phyloP scores from a whole-genome alignment of 129 eudicot genomes.

The Rutidosis leptorrhynchoides region DNA sequence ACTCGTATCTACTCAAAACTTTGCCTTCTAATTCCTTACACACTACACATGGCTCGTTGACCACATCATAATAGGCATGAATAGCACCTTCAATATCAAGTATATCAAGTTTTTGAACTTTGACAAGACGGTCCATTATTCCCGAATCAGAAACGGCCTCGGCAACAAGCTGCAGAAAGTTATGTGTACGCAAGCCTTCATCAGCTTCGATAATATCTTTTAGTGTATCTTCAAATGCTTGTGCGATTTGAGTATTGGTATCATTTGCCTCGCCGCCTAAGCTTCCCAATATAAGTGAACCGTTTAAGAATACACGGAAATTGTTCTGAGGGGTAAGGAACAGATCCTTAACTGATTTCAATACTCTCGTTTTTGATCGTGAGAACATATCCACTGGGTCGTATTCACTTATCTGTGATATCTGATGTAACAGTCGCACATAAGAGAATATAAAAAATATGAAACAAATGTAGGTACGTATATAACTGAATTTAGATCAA shows the following conservation, averaged over 20 bases:
- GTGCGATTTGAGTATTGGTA: conserved; percentile 32
- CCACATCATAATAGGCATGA: conserved; percentile 83
- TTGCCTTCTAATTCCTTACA: conserved; percentile 42
- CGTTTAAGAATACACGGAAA: conserved; percentile 81
- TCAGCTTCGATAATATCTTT: conserved; percentile 49
- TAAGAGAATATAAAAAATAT: background rate
- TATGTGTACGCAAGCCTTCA: conserved; percentile 50
- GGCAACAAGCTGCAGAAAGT: conserved; percentile 61
- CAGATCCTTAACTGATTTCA: conserved; percentile 69
- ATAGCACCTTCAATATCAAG: conserved; percentile 90
- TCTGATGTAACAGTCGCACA: conserved; percentile 38
- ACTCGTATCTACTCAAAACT: conserved; percentile 31
- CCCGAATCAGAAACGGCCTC: conserved; percentile 54
- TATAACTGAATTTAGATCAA: background rate
- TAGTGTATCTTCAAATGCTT: conserved; percentile 54
- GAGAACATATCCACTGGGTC: conserved; percentile 91
- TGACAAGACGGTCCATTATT: conserved; percentile 57
- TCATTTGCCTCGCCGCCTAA: conserved; percentile 57
- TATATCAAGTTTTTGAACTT: conserved; percentile 77
- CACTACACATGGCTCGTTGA: conserved; percentile 63
- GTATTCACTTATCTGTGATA: conserved; percentile 72
- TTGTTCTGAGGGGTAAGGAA: conserved; percentile 82
- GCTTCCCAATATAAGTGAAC: conserved; percentile 68
- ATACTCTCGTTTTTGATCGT: conserved; percentile 54
- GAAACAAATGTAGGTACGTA: background rate